phyloP scores from a whole-genome alignment of 345 rosid genomes.

The Abelmoschus esculentus region DNA sequence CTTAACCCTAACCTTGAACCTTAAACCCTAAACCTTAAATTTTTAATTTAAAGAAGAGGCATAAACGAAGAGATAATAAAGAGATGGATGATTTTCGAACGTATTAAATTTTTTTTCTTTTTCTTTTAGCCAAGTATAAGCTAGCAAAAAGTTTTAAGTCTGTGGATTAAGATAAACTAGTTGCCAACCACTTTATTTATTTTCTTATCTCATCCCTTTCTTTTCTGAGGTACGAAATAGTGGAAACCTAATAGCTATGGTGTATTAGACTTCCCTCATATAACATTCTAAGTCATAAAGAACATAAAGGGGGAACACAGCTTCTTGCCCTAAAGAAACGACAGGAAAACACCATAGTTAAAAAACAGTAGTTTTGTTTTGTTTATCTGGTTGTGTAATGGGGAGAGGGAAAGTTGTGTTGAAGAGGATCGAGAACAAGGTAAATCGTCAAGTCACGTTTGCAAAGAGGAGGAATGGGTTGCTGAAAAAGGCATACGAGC shows the following conservation, averaged over 20 bases:
- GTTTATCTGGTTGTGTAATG: neutral
- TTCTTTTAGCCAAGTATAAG: neutral
- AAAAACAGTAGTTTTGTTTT: neutral
- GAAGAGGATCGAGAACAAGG: conserved; percentile 16
- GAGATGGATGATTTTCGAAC: too few relatives aligned
- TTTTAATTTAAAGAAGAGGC: too few relatives aligned
- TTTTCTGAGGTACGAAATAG: neutral
- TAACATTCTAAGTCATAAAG: neutral
- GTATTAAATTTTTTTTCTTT: neutral
- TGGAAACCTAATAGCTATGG: conserved; percentile 7
- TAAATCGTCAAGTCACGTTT: conserved; percentile 10
- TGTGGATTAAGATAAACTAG: neutral
- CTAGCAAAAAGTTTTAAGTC: neutral
- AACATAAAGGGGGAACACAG: neutral
- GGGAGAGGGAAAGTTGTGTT: conserved; percentile 12
- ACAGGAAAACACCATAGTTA: neutral
- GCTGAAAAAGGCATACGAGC: conserved; percentile 13
- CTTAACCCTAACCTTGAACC: too few relatives aligned
- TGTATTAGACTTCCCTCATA: neutral
- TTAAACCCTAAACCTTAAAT: too few relatives aligned
- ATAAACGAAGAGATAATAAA: too few relatives aligned
- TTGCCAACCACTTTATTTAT: neutral
- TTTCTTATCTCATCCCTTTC: neutral
- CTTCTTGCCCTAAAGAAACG: neutral
- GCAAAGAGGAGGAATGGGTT: conserved; percentile 14